phyloP scores from a whole-genome alignment of 192 early-diverging fungal species.

The Funneliformis mosseae region DNA sequence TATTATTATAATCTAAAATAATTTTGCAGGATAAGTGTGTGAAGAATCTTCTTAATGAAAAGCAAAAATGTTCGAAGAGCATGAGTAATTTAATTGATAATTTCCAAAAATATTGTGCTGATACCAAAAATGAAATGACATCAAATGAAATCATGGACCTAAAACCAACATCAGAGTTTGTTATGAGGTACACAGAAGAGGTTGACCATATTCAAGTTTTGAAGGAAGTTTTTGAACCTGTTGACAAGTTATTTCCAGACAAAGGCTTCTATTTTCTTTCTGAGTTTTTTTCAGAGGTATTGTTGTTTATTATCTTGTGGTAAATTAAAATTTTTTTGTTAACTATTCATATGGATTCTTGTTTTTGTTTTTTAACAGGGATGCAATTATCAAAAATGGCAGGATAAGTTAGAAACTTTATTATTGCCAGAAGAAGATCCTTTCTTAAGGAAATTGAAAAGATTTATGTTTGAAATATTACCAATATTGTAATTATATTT shows the following conservation, averaged over 20 bases:
- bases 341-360: not conserved
- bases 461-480: slow-evolving; percentile 18
- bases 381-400: slow-evolving; percentile 1
- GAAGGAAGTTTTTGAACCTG: slow-evolving; percentile 25
- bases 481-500: slow-evolving; percentile 26
- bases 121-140: slow-evolving; percentile 3
- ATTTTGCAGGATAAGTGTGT: slow-evolving; percentile 6
- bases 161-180: slow-evolving; percentile 26
- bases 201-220: slow-evolving; percentile 25
- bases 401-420: slow-evolving; percentile 16
- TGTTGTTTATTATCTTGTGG: slow-evolving; percentile 12
- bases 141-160: slow-evolving; percentile 20
- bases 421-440: not conserved
- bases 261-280: not conserved
- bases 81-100: slow-evolving; percentile 2
- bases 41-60: not conserved
- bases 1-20: slow-evolving; percentile 3
- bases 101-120: slow-evolving; percentile 20
- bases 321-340: not conserved
- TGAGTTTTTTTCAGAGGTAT: slow-evolving; percentile 32
- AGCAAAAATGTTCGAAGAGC: not conserved
- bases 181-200: slow-evolving; percentile 9
- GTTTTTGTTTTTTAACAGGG: slow-evolving; percentile 11
- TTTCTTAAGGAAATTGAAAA: slow-evolving; percentile 25
- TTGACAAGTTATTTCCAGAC: slow-evolving; percentile 16